Evolutionary conservation across 495 filamentous ascomycete species (phyloP).

Genomic region (Aspergillus affinis): DNA sequence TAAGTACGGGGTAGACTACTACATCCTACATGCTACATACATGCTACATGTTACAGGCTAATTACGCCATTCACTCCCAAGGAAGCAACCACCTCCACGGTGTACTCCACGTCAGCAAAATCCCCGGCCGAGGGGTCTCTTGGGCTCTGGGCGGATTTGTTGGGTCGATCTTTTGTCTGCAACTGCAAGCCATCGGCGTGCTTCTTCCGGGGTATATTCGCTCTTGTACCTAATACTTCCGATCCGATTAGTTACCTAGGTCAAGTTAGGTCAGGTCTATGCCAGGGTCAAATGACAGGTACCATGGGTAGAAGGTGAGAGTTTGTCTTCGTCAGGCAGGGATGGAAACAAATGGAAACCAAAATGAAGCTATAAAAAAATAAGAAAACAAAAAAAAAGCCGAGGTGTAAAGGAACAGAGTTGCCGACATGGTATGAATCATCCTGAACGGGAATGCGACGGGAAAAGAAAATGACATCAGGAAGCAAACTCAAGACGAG

Average conservation of each 20-base stretch:
- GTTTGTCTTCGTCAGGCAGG: background rate
- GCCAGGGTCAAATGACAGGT: background rate
- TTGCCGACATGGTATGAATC: too few species aligned
- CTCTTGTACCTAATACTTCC: background rate
- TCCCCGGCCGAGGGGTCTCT: background rate
- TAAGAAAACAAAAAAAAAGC: background rate
- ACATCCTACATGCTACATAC: too few species aligned
- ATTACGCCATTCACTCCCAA: too few species aligned
- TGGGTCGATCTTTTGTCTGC: background rate
- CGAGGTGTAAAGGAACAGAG: background rate
- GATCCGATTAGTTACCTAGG: background rate
- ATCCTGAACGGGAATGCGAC: background rate
- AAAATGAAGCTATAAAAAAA: background rate
- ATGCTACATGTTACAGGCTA: too few species aligned
- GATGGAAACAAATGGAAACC: background rate
- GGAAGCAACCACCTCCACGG: background rate
- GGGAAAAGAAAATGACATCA: background rate
- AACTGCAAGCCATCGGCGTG: background rate
- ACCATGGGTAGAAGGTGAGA: background rate
- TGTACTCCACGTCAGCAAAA: background rate
- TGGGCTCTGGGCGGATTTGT: background rate
- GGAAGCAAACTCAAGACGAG: background rate
- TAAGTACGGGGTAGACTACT: too few species aligned
- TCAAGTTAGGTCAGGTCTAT: background rate
- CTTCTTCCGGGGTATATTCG: background rate